Evolutionary conservation across 768 basidiomycete species (phyloP).

Genomic region (Lactifluus volemus): DNA sequence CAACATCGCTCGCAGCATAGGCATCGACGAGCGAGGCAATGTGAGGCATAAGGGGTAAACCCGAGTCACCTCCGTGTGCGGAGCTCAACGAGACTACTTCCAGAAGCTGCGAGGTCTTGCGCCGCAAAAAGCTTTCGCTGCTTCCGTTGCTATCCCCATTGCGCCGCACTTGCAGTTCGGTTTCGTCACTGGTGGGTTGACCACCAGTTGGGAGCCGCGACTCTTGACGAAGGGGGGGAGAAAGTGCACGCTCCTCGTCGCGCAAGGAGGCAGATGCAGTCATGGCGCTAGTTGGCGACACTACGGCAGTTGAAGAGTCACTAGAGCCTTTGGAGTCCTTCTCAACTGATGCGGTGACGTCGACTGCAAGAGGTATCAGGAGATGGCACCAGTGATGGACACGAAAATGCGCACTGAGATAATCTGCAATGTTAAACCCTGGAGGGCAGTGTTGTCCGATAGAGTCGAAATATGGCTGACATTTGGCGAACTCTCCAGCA

Average conservation of each 20-base stretch:
- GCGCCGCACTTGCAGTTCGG: slow-evolving; percentile 43
- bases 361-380: slow-evolving; percentile 28
- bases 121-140: slow-evolving; percentile 42
- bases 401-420: slow-evolving; percentile 55
- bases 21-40: slow-evolving; percentile 66
- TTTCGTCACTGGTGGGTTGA: slow-evolving; percentile 38
- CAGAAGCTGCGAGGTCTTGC: slow-evolving; percentile 66
- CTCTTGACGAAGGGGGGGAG: background rate
- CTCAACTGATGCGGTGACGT: slow-evolving; percentile 36
- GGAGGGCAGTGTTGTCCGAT: slow-evolving; percentile 81
- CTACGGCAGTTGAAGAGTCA: slow-evolving; percentile 23
- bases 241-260: slow-evolving; percentile 65
- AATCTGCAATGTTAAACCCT: slow-evolving; percentile 97
- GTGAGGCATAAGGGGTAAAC: slow-evolving; percentile 39
- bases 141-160: slow-evolving; percentile 33
- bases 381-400: background rate
- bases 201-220: slow-evolving; percentile 6
- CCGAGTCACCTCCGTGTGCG: slow-evolving; percentile 26
- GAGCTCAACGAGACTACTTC: slow-evolving; percentile 40
- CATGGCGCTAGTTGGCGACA: slow-evolving; percentile 29
- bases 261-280: slow-evolving; percentile 31
- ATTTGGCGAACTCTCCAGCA: slow-evolving; percentile 65
- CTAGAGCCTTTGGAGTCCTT: slow-evolving; percentile 30
- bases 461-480: slow-evolving; percentile 70
- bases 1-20: slow-evolving; percentile 60